Percentiles rank a stretch among this genome's conserved stretches.
Evolutionary conservation across 1,284 basidiomycete genomes (phyloP).

Genomic region (Cystobasidiaceae sp.): DNA sequence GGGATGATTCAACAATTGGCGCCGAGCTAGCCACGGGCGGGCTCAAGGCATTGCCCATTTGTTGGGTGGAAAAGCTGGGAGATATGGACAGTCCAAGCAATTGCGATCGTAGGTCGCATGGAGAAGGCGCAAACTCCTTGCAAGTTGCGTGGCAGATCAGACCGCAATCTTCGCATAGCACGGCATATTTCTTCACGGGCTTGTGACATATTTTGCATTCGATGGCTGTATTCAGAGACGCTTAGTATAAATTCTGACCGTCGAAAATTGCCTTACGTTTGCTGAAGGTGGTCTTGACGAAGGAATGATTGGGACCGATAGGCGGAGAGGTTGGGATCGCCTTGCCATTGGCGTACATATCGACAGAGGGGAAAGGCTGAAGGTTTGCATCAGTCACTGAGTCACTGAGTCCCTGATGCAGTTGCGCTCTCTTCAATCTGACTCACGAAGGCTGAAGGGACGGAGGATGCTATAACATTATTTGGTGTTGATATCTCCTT

Average conservation of each 20-base stretch:
- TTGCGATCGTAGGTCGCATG: conserved; percentile 73
- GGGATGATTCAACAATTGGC: conserved; percentile 7
- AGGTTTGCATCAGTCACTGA: no score
- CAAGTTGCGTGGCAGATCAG: conserved; percentile 82
- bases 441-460: conserved; percentile 13
- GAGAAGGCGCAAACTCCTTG: conserved; percentile 63
- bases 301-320: conserved; percentile 55
- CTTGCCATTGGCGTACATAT: no score
- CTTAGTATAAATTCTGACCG: no score
- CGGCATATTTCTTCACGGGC: conserved; percentile 76
- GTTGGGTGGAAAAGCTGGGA: conserved; percentile 36
- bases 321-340: no score
- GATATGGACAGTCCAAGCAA: conserved; percentile 41
- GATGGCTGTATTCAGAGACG: conserved; percentile 65
- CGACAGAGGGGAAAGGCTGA: background rate
- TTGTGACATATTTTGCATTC: conserved; percentile 75
- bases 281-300: conserved; percentile 86
- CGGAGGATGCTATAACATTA: background rate
- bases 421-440: no score
- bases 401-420: no score
- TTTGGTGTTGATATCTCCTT: conserved; percentile 6
- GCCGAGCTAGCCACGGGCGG: conserved; percentile 4
- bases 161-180: conserved; percentile 82
- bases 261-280: conserved; percentile 60
- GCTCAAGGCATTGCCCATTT: background rate